Evolutionary conservation across 108 stramenopile species (phyloP), one percentile per base, ranked within the genome.

Genomic region (Cyclotella distinguenda): DNA sequence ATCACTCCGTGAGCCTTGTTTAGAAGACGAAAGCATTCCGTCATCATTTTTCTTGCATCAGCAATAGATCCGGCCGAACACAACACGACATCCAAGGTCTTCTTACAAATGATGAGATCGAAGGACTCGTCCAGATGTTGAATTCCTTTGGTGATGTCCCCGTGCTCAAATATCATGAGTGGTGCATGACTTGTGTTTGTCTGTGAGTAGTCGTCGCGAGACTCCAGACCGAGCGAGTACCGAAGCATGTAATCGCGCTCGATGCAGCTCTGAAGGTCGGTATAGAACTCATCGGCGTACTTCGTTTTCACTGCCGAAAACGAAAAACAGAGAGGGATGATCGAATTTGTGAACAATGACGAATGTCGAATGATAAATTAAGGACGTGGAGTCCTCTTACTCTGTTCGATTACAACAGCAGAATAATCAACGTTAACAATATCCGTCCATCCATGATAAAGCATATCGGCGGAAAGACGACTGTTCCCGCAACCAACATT

Each of bases 71-170:
- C 82, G 5, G 70, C 68, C 33, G 78, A 47, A 42, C 85, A 86
- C 9, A 93, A 68, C 26, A 93, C 70, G 4, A 87, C 78, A 69
- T 93, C 92, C 53, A 93, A 77, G 0, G 86, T 84, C 52, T 80
- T 89, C 78, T 93, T 93, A 70, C 84, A 86, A 38, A 93, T 72
- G 46, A 93, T 82, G 59, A 93, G 71, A 38, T 93, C 92, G 56
- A 93, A 88, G 0, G 87, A 83, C 34, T 77, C 81, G 48, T 87
- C 83, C 2, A 60, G 59, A 50, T 88, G 82, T 10, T 83, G 60
- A 19, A 93, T 54, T n/a, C 73, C 80, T 39, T 88, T 43, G 10
- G 78, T 79, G n/a, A 90, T 63, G 56, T 93, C 88, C 8, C 71
- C 81, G 70, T 82, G 74, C 18, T 85, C 69, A 66, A 87, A 93